Percentiles rank a stretch among this genome's conserved stretches.
phyloP scores from a whole-genome alignment of 331 rosid genomes.

The Malus hybrid region DNA sequence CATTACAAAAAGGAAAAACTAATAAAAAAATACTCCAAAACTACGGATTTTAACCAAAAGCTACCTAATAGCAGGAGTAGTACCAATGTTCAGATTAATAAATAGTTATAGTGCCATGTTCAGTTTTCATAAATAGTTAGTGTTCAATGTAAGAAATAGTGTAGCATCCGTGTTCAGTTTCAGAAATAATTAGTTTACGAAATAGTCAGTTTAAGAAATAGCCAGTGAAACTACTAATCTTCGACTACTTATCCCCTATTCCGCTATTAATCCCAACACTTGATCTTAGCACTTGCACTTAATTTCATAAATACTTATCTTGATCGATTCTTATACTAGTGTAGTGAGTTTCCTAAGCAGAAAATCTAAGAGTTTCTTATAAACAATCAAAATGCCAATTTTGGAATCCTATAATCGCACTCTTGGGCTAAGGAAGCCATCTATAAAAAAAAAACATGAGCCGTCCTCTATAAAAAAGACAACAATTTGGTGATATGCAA shows the following conservation, averaged over 20 bases:
- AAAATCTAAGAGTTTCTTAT: not conserved
- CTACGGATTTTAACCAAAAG: too few relatives aligned
- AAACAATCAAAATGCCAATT: not conserved
- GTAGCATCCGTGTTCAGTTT: too few relatives aligned
- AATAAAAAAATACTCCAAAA: too few relatives aligned
- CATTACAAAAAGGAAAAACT: too few relatives aligned
- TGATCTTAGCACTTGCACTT: not conserved
- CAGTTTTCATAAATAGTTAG: too few relatives aligned
- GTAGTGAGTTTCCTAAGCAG: not conserved
- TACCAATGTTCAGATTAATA: too few relatives aligned
- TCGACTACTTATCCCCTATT: not conserved
- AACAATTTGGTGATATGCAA: not conserved
- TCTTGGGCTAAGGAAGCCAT: not conserved
- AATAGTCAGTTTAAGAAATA: too few relatives aligned
- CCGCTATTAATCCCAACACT: not conserved
- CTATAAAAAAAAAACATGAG: not conserved
- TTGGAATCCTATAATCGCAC: not conserved
- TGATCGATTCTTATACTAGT: too few relatives aligned
- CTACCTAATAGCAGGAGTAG: too few relatives aligned
- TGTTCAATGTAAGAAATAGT: too few relatives aligned
- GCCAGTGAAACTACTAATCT: not conserved
- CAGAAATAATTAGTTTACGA: too few relatives aligned
- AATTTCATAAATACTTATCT: not conserved
- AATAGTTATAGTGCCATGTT: too few relatives aligned
- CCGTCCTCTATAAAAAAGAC: not conserved